Evolutionary conservation across 73 alveolate genomes (phyloP).

Genomic region (Paramecium sexaurelia): DNA sequence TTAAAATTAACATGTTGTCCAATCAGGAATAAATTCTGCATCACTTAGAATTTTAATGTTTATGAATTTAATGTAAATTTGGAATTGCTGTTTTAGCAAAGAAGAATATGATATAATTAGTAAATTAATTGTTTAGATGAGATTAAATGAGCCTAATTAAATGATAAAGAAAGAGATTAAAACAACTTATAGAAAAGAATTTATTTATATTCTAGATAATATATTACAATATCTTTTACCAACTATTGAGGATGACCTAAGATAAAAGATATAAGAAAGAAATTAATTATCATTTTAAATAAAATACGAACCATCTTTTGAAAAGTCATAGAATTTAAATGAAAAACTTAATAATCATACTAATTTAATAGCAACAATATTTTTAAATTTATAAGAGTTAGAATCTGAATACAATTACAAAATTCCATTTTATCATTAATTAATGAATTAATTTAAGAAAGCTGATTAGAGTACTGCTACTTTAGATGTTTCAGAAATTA

Average conservation of each 20-base stretch:
- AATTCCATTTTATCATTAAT: not conserved
- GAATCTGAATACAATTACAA: not conserved
- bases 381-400: not conserved
- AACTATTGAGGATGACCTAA: not conserved
- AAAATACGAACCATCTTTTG: slow-evolving; percentile 12
- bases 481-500: not conserved
- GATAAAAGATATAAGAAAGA: not conserved
- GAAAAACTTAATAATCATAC: not conserved
- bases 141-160: not conserved
- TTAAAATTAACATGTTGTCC: not conserved
- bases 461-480: slow-evolving; percentile 22
- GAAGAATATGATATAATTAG: not conserved
- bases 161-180: not conserved
- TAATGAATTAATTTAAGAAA: not conserved
- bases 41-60: not conserved
- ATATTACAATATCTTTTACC: not conserved
- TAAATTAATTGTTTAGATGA: not conserved
- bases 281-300: slow-evolving; percentile 2
- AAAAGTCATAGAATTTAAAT: not conserved
- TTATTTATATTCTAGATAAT: not conserved
- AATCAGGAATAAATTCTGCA: not conserved
- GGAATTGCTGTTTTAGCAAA: not conserved
- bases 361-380: not conserved
- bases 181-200: not conserved
- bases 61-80: not conserved